phyloP scores from a whole-genome alignment of 2,329 filamentous ascomycete species.

The Colletotrichum noveboracense region DNA sequence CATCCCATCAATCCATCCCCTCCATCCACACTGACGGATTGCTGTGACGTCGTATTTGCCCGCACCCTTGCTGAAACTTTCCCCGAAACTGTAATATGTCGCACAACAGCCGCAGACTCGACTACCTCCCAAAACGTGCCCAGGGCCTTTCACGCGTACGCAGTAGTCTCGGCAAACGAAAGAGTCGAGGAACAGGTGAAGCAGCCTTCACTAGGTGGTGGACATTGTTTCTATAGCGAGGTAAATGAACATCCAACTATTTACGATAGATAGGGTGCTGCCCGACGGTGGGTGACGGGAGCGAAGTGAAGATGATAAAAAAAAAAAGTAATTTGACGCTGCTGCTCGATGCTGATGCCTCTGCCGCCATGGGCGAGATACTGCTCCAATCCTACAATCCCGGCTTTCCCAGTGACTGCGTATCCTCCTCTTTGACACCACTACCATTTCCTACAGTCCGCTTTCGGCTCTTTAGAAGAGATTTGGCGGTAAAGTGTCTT shows the following conservation, averaged over 20 bases:
- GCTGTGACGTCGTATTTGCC: not conserved
- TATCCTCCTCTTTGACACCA: not conserved
- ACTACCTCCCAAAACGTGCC: not conserved
- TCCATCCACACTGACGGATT: not conserved
- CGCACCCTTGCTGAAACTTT: slow-evolving; percentile 13
- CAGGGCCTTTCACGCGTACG: not conserved
- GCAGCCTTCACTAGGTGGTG: not conserved
- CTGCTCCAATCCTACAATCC: not conserved
- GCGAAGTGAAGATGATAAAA: not conserved
- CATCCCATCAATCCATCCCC: not conserved
- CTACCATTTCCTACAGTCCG: not conserved
- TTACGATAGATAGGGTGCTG: slow-evolving; percentile 1
- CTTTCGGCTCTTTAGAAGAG: not conserved
- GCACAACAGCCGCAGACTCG: slow-evolving; percentile 9
- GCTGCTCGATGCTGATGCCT: slow-evolving; percentile 21
- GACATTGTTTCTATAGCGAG: slow-evolving; percentile 8
- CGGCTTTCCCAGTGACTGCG: not conserved
- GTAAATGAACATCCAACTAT: slow-evolving; percentile 14
- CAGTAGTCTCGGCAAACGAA: not conserved
- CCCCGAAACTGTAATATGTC: slow-evolving; percentile 14
- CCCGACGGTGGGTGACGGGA: not conserved
- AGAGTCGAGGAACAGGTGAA: not conserved
- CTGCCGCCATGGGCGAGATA: not conserved
- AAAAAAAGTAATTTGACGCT: slow-evolving; percentile 11
- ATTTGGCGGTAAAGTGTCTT: not conserved